These are phyloP conservation scores for Arthrobotrys sphaeroides DNA, from an alignment of 2,329 filamentous ascomycete species.

Conservation along the genomic window DNA sequence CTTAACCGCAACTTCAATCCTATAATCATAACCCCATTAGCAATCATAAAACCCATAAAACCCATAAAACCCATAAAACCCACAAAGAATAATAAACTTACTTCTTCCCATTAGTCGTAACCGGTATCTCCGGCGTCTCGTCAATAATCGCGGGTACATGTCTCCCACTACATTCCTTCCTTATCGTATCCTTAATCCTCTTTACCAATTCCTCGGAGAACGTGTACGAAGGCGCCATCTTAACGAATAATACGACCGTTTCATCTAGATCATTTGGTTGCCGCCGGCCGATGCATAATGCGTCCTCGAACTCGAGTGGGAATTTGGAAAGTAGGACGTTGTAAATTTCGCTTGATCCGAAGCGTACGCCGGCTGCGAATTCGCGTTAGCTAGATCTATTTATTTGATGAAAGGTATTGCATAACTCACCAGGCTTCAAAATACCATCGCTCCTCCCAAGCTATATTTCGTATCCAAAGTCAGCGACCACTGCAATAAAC, in stretches of 20 bases:
- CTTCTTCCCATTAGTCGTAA: slow-evolving; percentile 97
- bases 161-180: slow-evolving; percentile 80
- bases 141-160: slow-evolving; percentile 88
- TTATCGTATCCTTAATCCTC: slow-evolving; percentile 74
- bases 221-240: slow-evolving; percentile 69
- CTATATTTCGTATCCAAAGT: too few species aligned
- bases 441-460: slow-evolving; percentile 79
- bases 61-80: too few species aligned
- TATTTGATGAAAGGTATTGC: background rate
- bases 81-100: too few species aligned
- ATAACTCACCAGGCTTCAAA: slow-evolving; percentile 73
- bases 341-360: slow-evolving; percentile 95
- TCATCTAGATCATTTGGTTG: slow-evolving; percentile 78
- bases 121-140: slow-evolving; percentile 84
- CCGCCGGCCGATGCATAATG: slow-evolving; percentile 83
- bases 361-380: slow-evolving; percentile 75
- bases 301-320: slow-evolving; percentile 79
- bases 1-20: slow-evolving; percentile 94
- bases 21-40: slow-evolving; percentile 59
- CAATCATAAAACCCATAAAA: too few species aligned
- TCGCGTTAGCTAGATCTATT: background rate
- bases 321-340: slow-evolving; percentile 91
- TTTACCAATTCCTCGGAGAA: slow-evolving; percentile 71
- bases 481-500: too few species aligned
- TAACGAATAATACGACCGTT: slow-evolving; percentile 86